phyloP scores from a whole-genome alignment of 257 asterid genomes.

The Solanum acaule region DNA sequence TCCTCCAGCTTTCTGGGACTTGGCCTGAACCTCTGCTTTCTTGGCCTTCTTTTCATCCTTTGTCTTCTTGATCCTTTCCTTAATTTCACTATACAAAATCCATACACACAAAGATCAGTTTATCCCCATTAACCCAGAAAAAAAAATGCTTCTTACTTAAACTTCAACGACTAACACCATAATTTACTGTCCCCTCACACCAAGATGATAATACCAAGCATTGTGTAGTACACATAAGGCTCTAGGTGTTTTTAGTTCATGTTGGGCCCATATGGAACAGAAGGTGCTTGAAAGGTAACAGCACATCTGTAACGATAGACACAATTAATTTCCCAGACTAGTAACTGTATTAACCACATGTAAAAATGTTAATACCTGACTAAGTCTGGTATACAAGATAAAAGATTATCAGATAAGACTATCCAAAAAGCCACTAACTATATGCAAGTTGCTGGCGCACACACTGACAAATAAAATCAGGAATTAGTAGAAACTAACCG shows the following conservation, averaged over 20 bases:
- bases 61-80: slow-evolving; percentile 82
- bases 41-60: slow-evolving; percentile 89
- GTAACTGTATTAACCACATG: slow-evolving; percentile 45
- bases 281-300: not conserved
- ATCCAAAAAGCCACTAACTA: not conserved
- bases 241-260: not conserved
- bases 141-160: not conserved
- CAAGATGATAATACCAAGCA: not conserved
- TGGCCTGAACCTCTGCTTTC: slow-evolving; percentile 60
- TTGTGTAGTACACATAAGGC: not conserved
- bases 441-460: not conserved
- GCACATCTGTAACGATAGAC: slow-evolving; percentile 28
- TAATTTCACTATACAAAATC: slow-evolving; percentile 48
- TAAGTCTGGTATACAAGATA: slow-evolving; percentile 1
- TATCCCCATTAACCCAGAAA: not conserved
- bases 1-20: slow-evolving; percentile 43
- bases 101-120: not conserved
- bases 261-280: slow-evolving; percentile 20
- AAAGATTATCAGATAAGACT: not conserved
- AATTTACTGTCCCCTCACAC: not conserved
- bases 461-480: not conserved
- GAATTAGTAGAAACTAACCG: slow-evolving; percentile 25
- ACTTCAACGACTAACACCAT: not conserved
- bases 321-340: slow-evolving; percentile 10
- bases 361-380: slow-evolving; percentile 37